Base-by-base conservation (phyloP, 352 stramenopile species). In the Pythium sukuiense region DNA sequence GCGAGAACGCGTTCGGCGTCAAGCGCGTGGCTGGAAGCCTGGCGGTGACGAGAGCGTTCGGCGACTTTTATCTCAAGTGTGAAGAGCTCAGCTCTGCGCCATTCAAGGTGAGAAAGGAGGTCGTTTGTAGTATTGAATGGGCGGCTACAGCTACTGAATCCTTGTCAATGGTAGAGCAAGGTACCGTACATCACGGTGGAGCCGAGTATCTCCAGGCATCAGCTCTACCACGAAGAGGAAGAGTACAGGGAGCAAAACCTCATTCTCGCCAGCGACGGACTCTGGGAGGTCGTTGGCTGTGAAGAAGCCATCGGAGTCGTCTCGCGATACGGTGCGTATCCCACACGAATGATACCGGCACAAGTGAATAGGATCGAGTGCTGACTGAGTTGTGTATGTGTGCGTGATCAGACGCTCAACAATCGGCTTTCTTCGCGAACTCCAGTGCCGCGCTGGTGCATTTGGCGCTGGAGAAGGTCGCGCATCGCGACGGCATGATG, bases 61-160 rank as follows among this genome's bases (percentile, higher is more conserved):
- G 93, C 16, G 93, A 98, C 69, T 96, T 95, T 20, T 98, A 98
- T 50, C 76, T 98, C 11, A 98, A 98, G 67, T 96, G 84, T 48
- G 88, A 93, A 65, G 77, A 93, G 26, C 70, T 98, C n/a, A 97
- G 87, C 49, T 95, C 92, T 13, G 79, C 87, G 57, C 93, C 91
- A 7, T 98, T 98, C 70, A 98, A 98, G 77, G 77, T 89, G 12
- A 73, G 88, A 41, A 69, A 12, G 4, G 4, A 16, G 4, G 3
- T 20, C 7, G 20, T 24, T 48, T n/a, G 18, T 24, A 3, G 14
- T 24, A 20, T 6, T 45, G 14, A 7, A 8, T 48, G 2, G 20
- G 7, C 18, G 6, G 1, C 13, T 20, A 18, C 6, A 24, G 14
- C 4, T 13, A 48, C 39, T 48, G 14, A 48, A 6, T 6, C 3